Conservation (phyloP, 441 rosid species). For the Euphorbia celastroides region DNA sequence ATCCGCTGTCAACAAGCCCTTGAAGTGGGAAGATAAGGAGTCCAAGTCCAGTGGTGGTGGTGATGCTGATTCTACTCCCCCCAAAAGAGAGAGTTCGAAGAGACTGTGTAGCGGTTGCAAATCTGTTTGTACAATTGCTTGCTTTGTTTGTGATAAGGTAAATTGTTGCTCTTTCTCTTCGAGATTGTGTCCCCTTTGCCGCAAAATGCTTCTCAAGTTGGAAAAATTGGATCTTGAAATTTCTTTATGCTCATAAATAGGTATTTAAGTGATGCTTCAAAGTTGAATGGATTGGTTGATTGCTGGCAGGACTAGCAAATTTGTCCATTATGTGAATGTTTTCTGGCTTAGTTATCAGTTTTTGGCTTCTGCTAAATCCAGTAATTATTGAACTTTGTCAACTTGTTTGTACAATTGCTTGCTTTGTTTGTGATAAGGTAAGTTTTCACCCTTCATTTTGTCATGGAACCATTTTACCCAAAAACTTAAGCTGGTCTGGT, state of each 20-base stretch:
- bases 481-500: too few species aligned
- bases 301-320: too few species aligned
- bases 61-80: background rate
- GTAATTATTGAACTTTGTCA: background rate
- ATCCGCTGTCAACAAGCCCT: conserved; percentile 19
- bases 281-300: too few species aligned
- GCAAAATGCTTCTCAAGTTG: background rate
- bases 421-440: too few species aligned
- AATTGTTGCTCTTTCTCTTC: background rate
- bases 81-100: too few species aligned
- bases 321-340: background rate
- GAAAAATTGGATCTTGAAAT: background rate
- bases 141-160: conserved; percentile 86
- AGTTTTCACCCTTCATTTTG: too few species aligned
- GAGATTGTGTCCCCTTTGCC: background rate
- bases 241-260: background rate
- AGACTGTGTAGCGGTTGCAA: conserved; percentile 31
- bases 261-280: background rate
- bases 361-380: background rate
- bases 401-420: too few species aligned
- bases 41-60: background rate
- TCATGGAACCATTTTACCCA: too few species aligned
- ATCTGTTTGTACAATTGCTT: conserved; percentile 71
- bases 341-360: background rate
- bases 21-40: conserved; percentile 89